Evolutionary conservation across 805 yeast genomes (phyloP).

Genomic region (Cyberlindnera saturnus): DNA sequence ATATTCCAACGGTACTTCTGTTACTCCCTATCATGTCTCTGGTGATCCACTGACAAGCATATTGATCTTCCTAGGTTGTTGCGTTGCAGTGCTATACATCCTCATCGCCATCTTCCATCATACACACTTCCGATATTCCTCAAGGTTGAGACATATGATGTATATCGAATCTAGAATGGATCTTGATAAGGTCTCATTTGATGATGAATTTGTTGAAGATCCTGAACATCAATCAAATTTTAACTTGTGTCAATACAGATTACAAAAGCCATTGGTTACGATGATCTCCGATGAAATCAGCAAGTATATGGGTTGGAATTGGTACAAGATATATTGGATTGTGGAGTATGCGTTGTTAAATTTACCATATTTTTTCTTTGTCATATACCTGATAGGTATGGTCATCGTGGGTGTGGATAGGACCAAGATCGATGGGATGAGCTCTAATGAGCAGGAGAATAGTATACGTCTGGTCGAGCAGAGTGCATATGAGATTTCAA

Average conservation of each 20-base stretch:
- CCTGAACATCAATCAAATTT: constrained; percentile 1
- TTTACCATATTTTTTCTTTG: constrained; percentile 1
- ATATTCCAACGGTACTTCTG: too few species aligned
- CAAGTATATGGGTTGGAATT: neutral
- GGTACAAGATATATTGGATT: constrained; percentile 5
- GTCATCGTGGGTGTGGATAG: neutral
- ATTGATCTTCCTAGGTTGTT: constrained; percentile 5
- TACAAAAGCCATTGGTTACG: constrained; percentile 3
- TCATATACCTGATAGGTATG: constrained; percentile 1
- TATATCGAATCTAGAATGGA: neutral
- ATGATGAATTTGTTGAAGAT: neutral
- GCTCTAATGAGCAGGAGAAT: neutral
- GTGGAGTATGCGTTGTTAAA: constrained; percentile 2
- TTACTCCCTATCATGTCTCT: neutral
- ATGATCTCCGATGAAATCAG: constrained; percentile 2
- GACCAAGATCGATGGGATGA: neutral
- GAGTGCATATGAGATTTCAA: neutral
- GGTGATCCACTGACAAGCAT: neutral
- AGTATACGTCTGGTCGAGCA: neutral
- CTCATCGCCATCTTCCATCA: constrained; percentile 5
- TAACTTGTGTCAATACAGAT: constrained; percentile 2
- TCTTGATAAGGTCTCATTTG: neutral
- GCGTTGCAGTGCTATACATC: constrained; percentile 2
- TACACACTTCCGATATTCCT: constrained; percentile 7
- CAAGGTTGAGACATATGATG: constrained; percentile 3